Conservation (phyloP, 345 rosid genomes). For the Cardamine chenopodiifolia region DNA sequence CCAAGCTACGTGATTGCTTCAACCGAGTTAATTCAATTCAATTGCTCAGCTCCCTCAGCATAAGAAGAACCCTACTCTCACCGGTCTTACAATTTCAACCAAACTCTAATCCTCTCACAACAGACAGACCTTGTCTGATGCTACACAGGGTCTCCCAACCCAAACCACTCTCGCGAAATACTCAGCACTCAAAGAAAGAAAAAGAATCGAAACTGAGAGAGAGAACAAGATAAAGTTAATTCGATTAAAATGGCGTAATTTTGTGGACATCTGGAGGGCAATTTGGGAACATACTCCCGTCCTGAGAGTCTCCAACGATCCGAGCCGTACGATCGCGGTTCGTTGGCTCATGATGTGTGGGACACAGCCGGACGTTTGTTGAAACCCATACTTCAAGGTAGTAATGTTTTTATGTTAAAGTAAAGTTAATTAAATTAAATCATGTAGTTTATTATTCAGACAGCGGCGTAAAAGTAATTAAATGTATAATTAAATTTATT, state of each 20-base stretch:
- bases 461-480: slow-evolving; percentile 15
- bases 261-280: slow-evolving; percentile 41
- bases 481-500: not conserved
- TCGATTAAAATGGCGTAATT: slow-evolving; percentile 30
- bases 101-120: not conserved
- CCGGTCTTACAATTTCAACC: slow-evolving; percentile 9
- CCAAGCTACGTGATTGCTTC: slow-evolving; percentile 33
- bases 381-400: slow-evolving; percentile 66
- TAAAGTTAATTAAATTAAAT: slow-evolving; percentile 23
- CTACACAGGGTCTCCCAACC: slow-evolving; percentile 19
- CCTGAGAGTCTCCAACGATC: slow-evolving; percentile 3
- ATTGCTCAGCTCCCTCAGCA: slow-evolving; percentile 11
- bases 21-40: slow-evolving; percentile 21
- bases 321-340: slow-evolving; percentile 23
- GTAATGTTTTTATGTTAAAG: slow-evolving; percentile 45
- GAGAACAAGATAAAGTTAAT: slow-evolving; percentile 21
- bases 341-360: slow-evolving; percentile 41
- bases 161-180: slow-evolving; percentile 17
- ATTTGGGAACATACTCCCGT: slow-evolving; percentile 26
- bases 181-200: slow-evolving; percentile 3
- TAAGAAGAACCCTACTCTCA: slow-evolving; percentile 29
- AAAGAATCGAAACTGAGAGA: not conserved
- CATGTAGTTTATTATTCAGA: slow-evolving; percentile 41
- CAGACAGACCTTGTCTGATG: slow-evolving; percentile 10
- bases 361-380: slow-evolving; percentile 65